Base-by-base conservation (phyloP, 805 yeast genomes). In the Candida nanaspora region DNA sequence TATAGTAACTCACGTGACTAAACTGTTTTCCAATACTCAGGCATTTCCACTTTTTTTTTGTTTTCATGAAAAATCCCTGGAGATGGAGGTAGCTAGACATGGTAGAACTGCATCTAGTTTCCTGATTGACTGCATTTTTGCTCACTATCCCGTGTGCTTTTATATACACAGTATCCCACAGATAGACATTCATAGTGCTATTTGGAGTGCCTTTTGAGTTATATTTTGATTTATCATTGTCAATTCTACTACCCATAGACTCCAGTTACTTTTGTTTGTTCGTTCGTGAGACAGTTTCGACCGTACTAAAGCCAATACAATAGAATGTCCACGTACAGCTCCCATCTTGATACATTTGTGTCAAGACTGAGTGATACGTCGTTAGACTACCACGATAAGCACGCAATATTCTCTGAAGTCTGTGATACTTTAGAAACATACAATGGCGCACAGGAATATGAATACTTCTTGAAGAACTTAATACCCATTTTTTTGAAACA, bases 391-490 rank as follows among this genome's bases (percentile, higher is more conserved):
- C 74, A 75, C 46, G 65, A 75, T 10, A 80, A 79, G 49, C 82
- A 84, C 46, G 68, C 88, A 1, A 75, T 79, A 7, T 74, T 87
- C 33, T 78, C 88, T 4, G 97, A 91, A 59, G 67, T 91, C 35
- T 74, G 93, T 45, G 98, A 91, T 60, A 76, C 87, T 59, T 72
- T 88, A 33, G 98, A 91, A 56, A 74, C 87, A 2, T 83, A 85
- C 61, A 82, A 82, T 46, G 83, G 86, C 9, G 76, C 87, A 4
- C 78, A 78, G 19, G 97, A 89, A 50, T 87, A 88, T 59, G 88
- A 82, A 45, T 72, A 76, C 52, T 87, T 88, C 53, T 66, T 89
- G 35, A 69, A 77, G 43, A 74, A 72, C 46, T 61, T 87, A 50
- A 61, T 89, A 38, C 95, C 96, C 2, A 72, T 80, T 13, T 76